Conservation (phyloP, 148 eudicot species). For the Camellia japonica region DNA sequence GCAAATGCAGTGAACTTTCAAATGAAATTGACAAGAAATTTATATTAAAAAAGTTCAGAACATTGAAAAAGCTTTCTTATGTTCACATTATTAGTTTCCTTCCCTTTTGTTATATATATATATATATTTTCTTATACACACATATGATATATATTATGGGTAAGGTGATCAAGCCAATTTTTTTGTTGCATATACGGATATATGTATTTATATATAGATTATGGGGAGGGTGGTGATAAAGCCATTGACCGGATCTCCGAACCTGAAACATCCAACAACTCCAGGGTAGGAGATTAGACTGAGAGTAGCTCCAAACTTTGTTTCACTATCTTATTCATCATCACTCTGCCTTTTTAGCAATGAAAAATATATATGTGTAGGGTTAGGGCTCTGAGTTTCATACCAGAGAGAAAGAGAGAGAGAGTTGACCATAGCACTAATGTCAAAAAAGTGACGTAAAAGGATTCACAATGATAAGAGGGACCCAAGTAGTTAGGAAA, state of each 20-base stretch:
- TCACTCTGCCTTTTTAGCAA: neutral
- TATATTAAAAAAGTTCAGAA: too few species aligned
- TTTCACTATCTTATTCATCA: neutral
- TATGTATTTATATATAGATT: neutral
- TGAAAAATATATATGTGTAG: neutral
- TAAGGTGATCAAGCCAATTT: too few species aligned
- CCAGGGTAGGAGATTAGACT: neutral
- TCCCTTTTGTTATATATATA: too few species aligned
- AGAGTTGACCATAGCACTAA: slow-evolving; percentile 43
- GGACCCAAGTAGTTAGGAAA: slow-evolving; percentile 62
- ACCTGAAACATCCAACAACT: neutral
- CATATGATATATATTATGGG: too few species aligned
- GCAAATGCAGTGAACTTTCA: too few species aligned
- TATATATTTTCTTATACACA: too few species aligned
- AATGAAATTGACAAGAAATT: too few species aligned
- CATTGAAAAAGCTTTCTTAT: too few species aligned
- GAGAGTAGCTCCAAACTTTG: slow-evolving; percentile 3
- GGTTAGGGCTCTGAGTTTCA: neutral
- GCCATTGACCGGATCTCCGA: slow-evolving; percentile 3
- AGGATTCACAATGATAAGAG: slow-evolving; percentile 51
- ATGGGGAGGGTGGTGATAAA: neutral
- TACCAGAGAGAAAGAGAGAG: slow-evolving; percentile 2
- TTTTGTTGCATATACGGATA: too few species aligned
- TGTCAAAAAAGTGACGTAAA: slow-evolving; percentile 56
- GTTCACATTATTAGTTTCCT: too few species aligned